Conservation (phyloP, 1,284 basidiomycete species). For the Violaceomyces palustris region DNA sequence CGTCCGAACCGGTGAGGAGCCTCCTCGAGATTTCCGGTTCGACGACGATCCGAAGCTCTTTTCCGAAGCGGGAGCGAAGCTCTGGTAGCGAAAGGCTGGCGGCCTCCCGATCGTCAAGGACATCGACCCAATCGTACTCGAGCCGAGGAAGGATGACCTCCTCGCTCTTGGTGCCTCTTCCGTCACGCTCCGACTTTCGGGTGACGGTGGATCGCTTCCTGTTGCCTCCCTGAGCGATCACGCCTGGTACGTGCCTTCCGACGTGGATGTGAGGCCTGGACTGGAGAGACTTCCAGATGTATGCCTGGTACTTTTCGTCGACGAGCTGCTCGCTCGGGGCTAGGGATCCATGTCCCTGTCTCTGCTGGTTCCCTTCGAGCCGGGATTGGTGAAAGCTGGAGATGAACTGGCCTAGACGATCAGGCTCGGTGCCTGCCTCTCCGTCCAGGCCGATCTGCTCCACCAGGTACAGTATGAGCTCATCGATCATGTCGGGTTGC, state of each 20-base stretch:
- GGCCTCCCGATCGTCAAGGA: constrained; percentile 12
- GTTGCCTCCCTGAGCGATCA: constrained; percentile 5
- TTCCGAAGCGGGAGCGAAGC: constrained; percentile 47
- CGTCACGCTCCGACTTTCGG: background rate
- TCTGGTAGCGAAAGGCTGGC: constrained; percentile 54
- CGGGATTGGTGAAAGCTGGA: constrained; percentile 60
- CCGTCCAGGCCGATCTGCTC: constrained; percentile 75
- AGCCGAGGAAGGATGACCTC: background rate
- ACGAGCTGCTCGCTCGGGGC: constrained; percentile 57
- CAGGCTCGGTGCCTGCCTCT: constrained; percentile 70
- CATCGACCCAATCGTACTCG: constrained; percentile 14
- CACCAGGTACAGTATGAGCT: constrained; percentile 68
- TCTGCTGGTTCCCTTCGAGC: too few species aligned
- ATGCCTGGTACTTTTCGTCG: constrained; percentile 71
- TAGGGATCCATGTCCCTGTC: too few species aligned
- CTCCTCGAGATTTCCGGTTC: constrained; percentile 68
- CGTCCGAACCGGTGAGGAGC: constrained; percentile 73
- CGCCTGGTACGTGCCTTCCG: constrained; percentile 54
- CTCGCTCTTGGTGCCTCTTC: background rate
- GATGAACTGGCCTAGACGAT: constrained; percentile 66
- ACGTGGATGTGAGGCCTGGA: constrained; percentile 67
- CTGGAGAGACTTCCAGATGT: constrained; percentile 72
- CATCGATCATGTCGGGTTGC: constrained; percentile 69
- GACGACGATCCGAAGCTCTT: constrained; percentile 67
- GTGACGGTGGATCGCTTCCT: constrained; percentile 3